Percentiles rank a stretch among this genome's conserved stretches.
Conservation (phyloP, 805 yeast genomes). For the Teunomyces cretensis region DNA sequence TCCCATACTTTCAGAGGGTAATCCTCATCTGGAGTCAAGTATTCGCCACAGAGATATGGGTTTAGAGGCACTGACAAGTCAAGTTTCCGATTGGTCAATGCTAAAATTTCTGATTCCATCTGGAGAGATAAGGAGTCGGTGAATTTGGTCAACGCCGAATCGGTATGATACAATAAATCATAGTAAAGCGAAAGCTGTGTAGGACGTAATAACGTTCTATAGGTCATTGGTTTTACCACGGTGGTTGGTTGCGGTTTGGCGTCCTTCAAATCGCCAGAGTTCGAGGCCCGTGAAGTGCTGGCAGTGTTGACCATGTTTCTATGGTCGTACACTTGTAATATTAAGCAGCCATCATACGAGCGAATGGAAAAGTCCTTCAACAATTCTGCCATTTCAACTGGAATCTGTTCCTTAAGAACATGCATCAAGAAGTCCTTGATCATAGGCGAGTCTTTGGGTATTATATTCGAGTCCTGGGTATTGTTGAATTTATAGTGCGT, state of each 20-base stretch:
- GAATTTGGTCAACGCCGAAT: slow-evolving; percentile 67
- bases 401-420: slow-evolving; percentile 79
- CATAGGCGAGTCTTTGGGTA: slow-evolving; percentile 76
- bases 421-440: slow-evolving; percentile 77
- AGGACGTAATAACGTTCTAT: slow-evolving; percentile 75
- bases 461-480: slow-evolving; percentile 72
- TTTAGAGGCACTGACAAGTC: slow-evolving; percentile 72
- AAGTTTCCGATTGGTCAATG: slow-evolving; percentile 74
- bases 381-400: slow-evolving; percentile 86
- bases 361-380: slow-evolving; percentile 81
- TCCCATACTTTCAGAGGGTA: slow-evolving; percentile 48
- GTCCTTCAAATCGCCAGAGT: background rate
- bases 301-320: slow-evolving; percentile 43
- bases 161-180: slow-evolving; percentile 82
- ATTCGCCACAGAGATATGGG: slow-evolving; percentile 54
- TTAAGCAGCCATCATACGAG: slow-evolving; percentile 87
- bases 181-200: slow-evolving; percentile 80
- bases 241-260: background rate
- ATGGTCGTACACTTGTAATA: slow-evolving; percentile 85
- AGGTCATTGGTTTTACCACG: slow-evolving; percentile 61
- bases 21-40: slow-evolving; percentile 47
- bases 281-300: background rate
- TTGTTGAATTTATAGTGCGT: slow-evolving; percentile 90
- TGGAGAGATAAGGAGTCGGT: slow-evolving; percentile 76
- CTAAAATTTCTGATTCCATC: slow-evolving; percentile 85